Conservation (phyloP, 2,329 filamentous ascomycete species). For the Diaporthe ampelina region DNA sequence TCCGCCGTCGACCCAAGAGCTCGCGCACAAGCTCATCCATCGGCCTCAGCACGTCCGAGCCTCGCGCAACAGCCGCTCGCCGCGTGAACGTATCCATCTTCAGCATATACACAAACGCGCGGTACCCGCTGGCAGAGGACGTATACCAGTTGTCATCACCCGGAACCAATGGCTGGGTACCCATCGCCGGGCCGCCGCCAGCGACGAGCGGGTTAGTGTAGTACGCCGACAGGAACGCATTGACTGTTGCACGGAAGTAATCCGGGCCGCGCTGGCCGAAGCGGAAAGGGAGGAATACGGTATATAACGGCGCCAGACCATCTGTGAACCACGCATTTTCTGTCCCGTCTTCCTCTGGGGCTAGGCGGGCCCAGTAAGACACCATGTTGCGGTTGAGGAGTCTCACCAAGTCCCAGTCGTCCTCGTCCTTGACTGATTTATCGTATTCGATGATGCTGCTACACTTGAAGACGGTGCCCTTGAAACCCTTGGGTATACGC, state of each 20-base stretch:
- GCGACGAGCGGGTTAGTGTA: slow-evolving; percentile 44
- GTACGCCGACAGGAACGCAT: slow-evolving; percentile 44
- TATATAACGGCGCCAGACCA: slow-evolving; percentile 35
- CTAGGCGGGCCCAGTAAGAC: slow-evolving; percentile 42
- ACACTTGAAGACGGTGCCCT: neutral
- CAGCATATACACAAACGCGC: slow-evolving; percentile 38
- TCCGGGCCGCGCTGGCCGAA: slow-evolving; percentile 39
- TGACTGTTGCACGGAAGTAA: slow-evolving; percentile 45
- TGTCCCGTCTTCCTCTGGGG: slow-evolving; percentile 26
- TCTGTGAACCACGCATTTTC: slow-evolving; percentile 44
- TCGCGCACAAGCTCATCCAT: slow-evolving; percentile 37
- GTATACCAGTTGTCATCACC: slow-evolving; percentile 13
- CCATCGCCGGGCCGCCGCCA: slow-evolving; percentile 18
- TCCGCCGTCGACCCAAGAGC: slow-evolving; percentile 8
- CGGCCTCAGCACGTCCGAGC: slow-evolving; percentile 26
- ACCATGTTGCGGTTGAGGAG: slow-evolving; percentile 44
- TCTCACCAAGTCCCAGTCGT: slow-evolving; percentile 45
- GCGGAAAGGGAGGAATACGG: slow-evolving; percentile 46
- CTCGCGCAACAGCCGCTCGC: slow-evolving; percentile 27
- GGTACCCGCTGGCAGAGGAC: slow-evolving; percentile 3
- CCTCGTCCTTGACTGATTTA: slow-evolving; percentile 39
- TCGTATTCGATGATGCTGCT: slow-evolving; percentile 47
- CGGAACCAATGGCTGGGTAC: neutral
- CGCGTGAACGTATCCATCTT: slow-evolving; percentile 37
- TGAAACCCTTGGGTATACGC: slow-evolving; percentile 22